Evolutionary conservation across 2,329 filamentous ascomycete species (phyloP), one percentile per base, ranked within the genome.

Genomic region (Fusarium sp.): DNA sequence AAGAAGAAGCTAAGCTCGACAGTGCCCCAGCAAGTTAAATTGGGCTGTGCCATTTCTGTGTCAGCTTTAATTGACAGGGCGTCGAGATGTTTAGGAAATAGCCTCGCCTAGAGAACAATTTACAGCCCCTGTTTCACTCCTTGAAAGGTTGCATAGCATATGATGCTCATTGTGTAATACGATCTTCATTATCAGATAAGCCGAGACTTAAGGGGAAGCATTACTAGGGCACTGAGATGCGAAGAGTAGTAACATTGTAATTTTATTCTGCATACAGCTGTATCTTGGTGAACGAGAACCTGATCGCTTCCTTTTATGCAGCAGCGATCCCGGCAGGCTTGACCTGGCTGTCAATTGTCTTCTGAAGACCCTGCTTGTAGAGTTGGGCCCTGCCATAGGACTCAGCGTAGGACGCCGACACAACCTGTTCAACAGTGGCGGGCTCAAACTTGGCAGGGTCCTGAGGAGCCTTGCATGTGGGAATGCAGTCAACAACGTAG

Each of bases 401-500:
- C 68, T 82, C 81, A 0, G 80, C 80, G 36, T 82, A 82, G 0
- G 80, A 74, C 0, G 79, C 77, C 0, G 79, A 80, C 1, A 82
- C 81, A 0, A 79, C 77, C 33, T 82, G 74, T 56, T 81, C 77
- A 1, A 82, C 81, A 2, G 81, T 82, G 7, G 80, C 74, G 3
- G 81, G 79, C 4, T 73, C 71, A 61, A 80, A 82, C 62, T 81
- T 82, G 29, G 80, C 75, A 1, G 71, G 63, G 0, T 76, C 70
- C 1, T 68, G 70, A 5, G 74, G 64, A 1, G 70, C 63, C 71
- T 77, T 74, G 71, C 80, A 82, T 5, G 79, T 81, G 9, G 80
- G 77, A 35, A 82, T 80, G 71, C 80, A 82, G 13, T 81, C 79
- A 6, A 81, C 79, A 2, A 81, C 31, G 63, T 81, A 81, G 69